Evolutionary conservation across 2,329 filamentous ascomycete genomes (phyloP).

Genomic region (Hortaea sp.): DNA sequence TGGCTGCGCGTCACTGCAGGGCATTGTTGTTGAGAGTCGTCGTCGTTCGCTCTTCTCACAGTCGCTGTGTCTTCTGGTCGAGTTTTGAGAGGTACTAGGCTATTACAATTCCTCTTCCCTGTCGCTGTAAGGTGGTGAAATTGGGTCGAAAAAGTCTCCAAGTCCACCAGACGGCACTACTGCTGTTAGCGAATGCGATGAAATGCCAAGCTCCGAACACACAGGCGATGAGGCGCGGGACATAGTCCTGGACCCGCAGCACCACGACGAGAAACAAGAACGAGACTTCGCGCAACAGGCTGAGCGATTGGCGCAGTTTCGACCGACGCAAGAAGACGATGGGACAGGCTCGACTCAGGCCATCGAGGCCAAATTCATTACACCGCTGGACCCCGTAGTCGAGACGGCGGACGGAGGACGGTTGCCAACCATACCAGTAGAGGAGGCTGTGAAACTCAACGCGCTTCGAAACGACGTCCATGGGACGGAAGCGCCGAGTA

Average conservation of each 20-base stretch:
- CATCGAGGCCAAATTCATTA: slow-evolving; percentile 51
- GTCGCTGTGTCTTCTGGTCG: no score
- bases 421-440: slow-evolving; percentile 57
- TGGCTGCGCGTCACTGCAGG: no score
- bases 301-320: slow-evolving; percentile 34
- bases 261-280: slow-evolving; percentile 1
- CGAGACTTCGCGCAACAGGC: slow-evolving; percentile 54
- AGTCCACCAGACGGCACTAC: no score
- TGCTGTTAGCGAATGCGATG: not conserved
- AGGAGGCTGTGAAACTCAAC: slow-evolving; percentile 64
- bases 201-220: not conserved
- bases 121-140: no score
- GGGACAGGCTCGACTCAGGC: slow-evolving; percentile 42
- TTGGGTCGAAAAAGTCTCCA: no score
- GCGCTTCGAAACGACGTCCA: slow-evolving; percentile 44
- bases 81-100: no score
- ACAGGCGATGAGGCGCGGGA: not conserved
- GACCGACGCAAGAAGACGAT: slow-evolving; percentile 30
- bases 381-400: slow-evolving; percentile 62
- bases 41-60: no score
- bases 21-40: no score
- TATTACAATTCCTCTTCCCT: no score
- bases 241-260: not conserved
- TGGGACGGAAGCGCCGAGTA: slow-evolving; percentile 23
- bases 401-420: slow-evolving; percentile 56